Conservation (phyloP, 208 protist species). For the Acanthamoeba castellanii region DNA sequence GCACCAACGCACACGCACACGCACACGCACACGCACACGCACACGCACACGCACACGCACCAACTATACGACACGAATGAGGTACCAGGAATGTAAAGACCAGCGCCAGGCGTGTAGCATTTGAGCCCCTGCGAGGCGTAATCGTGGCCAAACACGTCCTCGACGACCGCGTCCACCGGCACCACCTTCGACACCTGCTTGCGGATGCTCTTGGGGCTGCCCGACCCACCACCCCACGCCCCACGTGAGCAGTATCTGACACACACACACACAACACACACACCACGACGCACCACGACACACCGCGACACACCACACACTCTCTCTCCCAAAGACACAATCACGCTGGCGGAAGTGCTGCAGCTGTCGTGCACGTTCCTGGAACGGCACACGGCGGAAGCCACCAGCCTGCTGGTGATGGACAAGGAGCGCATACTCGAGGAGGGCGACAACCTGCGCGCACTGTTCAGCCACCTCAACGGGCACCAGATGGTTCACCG, state of each 20-base stretch:
- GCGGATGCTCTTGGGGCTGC: slow-evolving; percentile 24
- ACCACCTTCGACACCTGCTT: slow-evolving; percentile 11
- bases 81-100: slow-evolving; percentile 39
- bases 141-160: slow-evolving; percentile 37
- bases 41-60: background rate
- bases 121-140: slow-evolving; percentile 1
- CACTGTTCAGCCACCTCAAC: slow-evolving; percentile 53
- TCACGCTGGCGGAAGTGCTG: slow-evolving; percentile 14
- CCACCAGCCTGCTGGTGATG: slow-evolving; percentile 38
- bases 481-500: background rate
- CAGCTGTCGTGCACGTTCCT: slow-evolving; percentile 5
- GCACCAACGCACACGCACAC: background rate
- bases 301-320: too few relatives aligned
- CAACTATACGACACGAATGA: too few relatives aligned
- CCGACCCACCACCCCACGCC: background rate
- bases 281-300: too few relatives aligned
- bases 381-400: slow-evolving; percentile 24
- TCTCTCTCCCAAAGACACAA: background rate
- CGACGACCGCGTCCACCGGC: slow-evolving; percentile 30
- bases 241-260: too few relatives aligned
- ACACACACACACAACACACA: too few relatives aligned
- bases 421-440: slow-evolving; percentile 30
- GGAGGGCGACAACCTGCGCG: slow-evolving; percentile 15
- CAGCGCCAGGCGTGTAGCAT: slow-evolving; percentile 25
- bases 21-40: background rate